phyloP scores from a whole-genome alignment of 2,329 filamentous ascomycete species.

The Penicillium hesseltinei region DNA sequence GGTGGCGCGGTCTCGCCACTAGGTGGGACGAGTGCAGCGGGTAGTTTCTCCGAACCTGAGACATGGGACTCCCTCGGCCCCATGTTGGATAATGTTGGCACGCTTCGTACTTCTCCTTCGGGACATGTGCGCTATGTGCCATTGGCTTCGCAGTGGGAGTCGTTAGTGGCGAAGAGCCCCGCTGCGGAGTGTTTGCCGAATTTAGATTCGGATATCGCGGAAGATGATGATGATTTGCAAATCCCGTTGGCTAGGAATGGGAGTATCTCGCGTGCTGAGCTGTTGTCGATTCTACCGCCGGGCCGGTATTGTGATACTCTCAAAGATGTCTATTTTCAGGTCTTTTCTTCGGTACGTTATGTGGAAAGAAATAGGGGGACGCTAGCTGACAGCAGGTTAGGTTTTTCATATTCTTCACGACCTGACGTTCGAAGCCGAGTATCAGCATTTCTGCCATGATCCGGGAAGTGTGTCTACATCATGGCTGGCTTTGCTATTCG shows the following conservation, averaged over 20 bases:
- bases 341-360: constrained; percentile 39
- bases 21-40: constrained; percentile 26
- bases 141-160: constrained; percentile 33
- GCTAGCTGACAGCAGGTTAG: constrained; percentile 16
- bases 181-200: constrained; percentile 28
- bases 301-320: constrained; percentile 37
- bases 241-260: constrained; percentile 33
- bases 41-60: constrained; percentile 29
- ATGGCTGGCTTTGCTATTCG: constrained; percentile 43
- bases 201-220: constrained; percentile 27
- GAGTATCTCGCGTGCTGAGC: constrained; percentile 26
- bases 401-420: constrained; percentile 45
- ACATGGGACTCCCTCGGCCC: constrained; percentile 21
- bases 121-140: constrained; percentile 40
- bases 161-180: constrained; percentile 27
- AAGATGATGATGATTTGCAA: constrained; percentile 33
- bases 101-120: constrained; percentile 32
- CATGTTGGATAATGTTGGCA: constrained; percentile 29
- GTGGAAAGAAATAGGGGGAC: not conserved
- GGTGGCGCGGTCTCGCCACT: constrained; percentile 28
- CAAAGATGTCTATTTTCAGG: constrained; percentile 38
- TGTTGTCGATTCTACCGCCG: constrained; percentile 37
- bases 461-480: constrained; percentile 36
- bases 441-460: constrained; percentile 38
- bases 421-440: constrained; percentile 41